phyloP scores from a whole-genome alignment of 495 filamentous ascomycete species.

The Penicillium waksmanii region DNA sequence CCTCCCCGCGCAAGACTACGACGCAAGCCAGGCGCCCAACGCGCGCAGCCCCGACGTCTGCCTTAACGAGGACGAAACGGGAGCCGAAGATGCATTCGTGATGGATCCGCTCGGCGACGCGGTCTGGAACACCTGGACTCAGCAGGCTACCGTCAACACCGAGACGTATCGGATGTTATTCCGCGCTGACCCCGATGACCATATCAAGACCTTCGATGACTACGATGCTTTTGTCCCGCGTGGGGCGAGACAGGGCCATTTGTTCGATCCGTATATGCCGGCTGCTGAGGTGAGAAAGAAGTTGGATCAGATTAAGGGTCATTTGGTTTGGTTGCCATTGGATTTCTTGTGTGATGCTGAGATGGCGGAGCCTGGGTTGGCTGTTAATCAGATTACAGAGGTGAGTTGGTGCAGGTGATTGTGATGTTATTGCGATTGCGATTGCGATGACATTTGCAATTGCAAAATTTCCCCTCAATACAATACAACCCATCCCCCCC shows the following conservation, averaged over 20 bases:
- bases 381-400: slow-evolving; percentile 74
- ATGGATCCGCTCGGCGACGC: slow-evolving; percentile 78
- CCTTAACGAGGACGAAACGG: slow-evolving; percentile 67
- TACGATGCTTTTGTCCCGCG: slow-evolving; percentile 77
- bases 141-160: slow-evolving; percentile 76
- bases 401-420: slow-evolving; percentile 28
- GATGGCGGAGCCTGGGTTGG: slow-evolving; percentile 88
- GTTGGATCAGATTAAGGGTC: slow-evolving; percentile 79
- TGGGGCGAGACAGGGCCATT: slow-evolving; percentile 72
- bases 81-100: slow-evolving; percentile 73
- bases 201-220: slow-evolving; percentile 85
- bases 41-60: slow-evolving; percentile 78
- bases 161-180: slow-evolving; percentile 85
- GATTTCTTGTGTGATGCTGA: slow-evolving; percentile 81
- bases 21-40: slow-evolving; percentile 74
- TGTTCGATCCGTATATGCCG: slow-evolving; percentile 77
- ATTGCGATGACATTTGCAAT: background rate
- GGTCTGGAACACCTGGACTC: slow-evolving; percentile 85
- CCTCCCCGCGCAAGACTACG: slow-evolving; percentile 71
- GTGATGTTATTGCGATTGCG: too few species aligned
- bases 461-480: background rate
- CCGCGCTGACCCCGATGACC: slow-evolving; percentile 89
- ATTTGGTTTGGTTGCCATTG: slow-evolving; percentile 94
- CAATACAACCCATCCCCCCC: background rate
- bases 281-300: slow-evolving; percentile 70